These are phyloP conservation scores for Chlorella sp. DNA, from an alignment of 139 green algal genomes.

Conservation along the genomic window DNA sequence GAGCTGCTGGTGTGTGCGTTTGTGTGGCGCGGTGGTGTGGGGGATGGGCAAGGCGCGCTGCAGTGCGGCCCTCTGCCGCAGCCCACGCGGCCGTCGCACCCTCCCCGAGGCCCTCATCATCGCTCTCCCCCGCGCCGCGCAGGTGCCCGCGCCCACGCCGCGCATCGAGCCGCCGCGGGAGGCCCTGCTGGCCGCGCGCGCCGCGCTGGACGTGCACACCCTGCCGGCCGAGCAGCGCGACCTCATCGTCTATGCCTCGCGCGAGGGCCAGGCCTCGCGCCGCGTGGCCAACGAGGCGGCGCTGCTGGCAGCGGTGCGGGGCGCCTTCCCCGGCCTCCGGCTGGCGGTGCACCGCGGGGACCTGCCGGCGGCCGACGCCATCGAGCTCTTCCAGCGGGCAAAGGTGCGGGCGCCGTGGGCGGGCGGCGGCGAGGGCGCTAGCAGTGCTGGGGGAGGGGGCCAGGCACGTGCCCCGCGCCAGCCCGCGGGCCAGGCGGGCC, in stretches of 20 bases:
- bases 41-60: too few relatives aligned
- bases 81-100: too few relatives aligned
- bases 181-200: conserved; percentile 17
- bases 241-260: conserved; percentile 35
- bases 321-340: conserved; percentile 9
- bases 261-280: conserved; percentile 4
- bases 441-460: too few relatives aligned
- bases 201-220: conserved; percentile 22
- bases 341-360: conserved; percentile 23
- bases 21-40: too few relatives aligned
- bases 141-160: conserved; percentile 32
- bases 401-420: too few relatives aligned
- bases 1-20: conserved; percentile 30
- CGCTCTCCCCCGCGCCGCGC: too few relatives aligned
- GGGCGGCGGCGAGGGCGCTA: too few relatives aligned
- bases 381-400: conserved; percentile 34
- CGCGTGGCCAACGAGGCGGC: conserved; percentile 34
- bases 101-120: too few relatives aligned
- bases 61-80: too few relatives aligned
- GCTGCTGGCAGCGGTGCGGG: conserved; percentile 27
- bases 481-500: too few relatives aligned
- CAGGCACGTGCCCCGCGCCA: too few relatives aligned
- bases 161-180: conserved; percentile 43
- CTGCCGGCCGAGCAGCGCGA: conserved; percentile 33
- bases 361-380: background rate